Evolutionary conservation across 2,329 filamentous ascomycete genomes (phyloP).

Genomic region (Ceratocystis albifundus): DNA sequence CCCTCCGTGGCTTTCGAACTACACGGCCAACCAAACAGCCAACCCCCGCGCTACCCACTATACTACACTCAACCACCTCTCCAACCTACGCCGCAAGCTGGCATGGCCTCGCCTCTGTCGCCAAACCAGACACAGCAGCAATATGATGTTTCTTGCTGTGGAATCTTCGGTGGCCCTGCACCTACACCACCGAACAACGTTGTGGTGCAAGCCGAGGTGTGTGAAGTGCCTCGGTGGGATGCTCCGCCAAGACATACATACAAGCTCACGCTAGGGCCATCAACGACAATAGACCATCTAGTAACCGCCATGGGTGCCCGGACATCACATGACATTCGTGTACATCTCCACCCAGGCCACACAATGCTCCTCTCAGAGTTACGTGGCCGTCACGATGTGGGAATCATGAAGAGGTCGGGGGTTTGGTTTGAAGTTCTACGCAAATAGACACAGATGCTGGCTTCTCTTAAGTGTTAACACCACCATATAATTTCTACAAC

Average conservation of each 20-base stretch:
- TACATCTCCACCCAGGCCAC: neutral
- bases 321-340: slow-evolving; percentile 6
- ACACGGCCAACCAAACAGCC: neutral
- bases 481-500: too few relatives aligned
- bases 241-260: neutral
- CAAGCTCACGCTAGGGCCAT: slow-evolving; percentile 6
- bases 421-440: slow-evolving; percentile 13
- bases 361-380: slow-evolving; percentile 14
- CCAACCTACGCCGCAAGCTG: neutral
- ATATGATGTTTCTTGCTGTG: neutral
- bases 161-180: neutral
- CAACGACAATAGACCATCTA: slow-evolving; percentile 9
- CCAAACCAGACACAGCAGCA: neutral
- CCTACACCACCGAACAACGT: neutral
- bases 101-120: neutral
- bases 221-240: slow-evolving; percentile 10
- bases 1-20: slow-evolving; percentile 10
- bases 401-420: slow-evolving; percentile 6
- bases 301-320: slow-evolving; percentile 1
- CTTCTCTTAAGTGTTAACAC: neutral
- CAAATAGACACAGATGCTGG: neutral
- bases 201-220: slow-evolving; percentile 7
- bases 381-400: slow-evolving; percentile 1
- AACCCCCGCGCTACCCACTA: neutral
- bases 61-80: neutral